Conservation (phyloP, 805 yeast species). For the Metschnikowia vanudenii region DNA sequence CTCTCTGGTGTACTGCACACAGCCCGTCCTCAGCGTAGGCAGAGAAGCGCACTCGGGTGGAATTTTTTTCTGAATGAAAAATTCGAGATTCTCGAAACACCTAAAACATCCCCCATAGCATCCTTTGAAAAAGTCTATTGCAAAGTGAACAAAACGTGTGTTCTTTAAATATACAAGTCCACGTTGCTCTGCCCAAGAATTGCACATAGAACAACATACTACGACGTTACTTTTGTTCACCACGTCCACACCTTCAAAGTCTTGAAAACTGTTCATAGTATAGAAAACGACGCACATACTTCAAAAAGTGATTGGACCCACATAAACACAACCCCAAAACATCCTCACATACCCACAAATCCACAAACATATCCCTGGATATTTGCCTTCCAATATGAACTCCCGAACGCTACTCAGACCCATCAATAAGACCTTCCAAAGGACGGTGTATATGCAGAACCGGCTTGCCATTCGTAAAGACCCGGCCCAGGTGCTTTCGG, state of each 20-base stretch:
- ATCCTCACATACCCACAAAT: neutral
- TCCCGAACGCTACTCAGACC: conserved; percentile 10
- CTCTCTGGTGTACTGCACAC: neutral
- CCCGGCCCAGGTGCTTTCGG: conserved; percentile 50
- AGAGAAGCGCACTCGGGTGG: conserved; percentile 1
- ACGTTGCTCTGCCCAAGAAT: too few species aligned
- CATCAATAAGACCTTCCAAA: conserved; percentile 14
- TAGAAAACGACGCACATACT: neutral
- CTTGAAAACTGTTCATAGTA: neutral
- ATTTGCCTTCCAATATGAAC: conserved; percentile 3
- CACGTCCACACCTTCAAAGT: too few species aligned
- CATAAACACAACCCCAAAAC: neutral
- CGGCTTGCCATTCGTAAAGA: conserved; percentile 72
- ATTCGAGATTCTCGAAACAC: neutral
- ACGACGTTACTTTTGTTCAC: too few species aligned
- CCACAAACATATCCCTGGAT: neutral
- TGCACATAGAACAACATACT: too few species aligned
- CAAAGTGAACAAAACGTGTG: too few species aligned
- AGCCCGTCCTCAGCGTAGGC: neutral
- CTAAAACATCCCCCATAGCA: neutral
- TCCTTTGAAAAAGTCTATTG: too few species aligned
- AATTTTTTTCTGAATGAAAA: conserved; percentile 2
- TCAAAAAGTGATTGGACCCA: too few species aligned
- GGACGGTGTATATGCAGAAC: conserved; percentile 46
- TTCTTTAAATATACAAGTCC: too few species aligned